Evolutionary conservation across 108 stramenopile species (phyloP), one percentile per base, ranked within the genome.

Genomic region (Discostella stelligeroides): DNA sequence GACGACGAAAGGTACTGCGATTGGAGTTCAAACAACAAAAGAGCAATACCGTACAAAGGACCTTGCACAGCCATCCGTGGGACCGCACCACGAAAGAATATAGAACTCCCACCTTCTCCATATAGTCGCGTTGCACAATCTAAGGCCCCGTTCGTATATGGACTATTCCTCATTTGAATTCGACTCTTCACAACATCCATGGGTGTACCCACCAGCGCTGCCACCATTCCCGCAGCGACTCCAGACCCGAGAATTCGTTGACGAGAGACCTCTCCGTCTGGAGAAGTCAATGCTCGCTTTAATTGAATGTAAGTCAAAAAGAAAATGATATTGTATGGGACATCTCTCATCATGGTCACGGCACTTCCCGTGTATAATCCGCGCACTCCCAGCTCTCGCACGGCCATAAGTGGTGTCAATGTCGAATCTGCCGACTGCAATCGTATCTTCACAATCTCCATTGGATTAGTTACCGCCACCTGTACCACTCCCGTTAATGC

Each of bases 381-480:
- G 29, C 80, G 34, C 9, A 76, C 15, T 9, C 87, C 87, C 29
- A 87, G 39, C 8, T 80, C 71, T 23, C 66, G 47, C 14, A 83
- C 75, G 38, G 85, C 68, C 46, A 63, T 80, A 17, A 73, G 39
- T 17, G 61, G 63, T 7, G 42, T n/a, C 30, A 47, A 2, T 20
- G 41, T 40, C 8, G 39, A 54, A 0, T 50, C 80, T 41, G 48
- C 63, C 24, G 79, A 40, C n/a, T 88, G 87, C 82, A 91, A 43
- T 27, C 87, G 75, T 66, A 88, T 88, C 65, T 91, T 91, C 40
- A 77, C 67, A 38, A 88, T 71, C 63, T 91, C 90, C 80, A 88
- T 79, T 20, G 90, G 90, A 68, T 88, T 91, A 8, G 87, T 88
- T 23, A 85, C 87, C 14, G 86, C 66, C 55, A 87, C 73, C 68